A percentile compares a stretch with the other conserved stretches of the same genome.
phyloP scores from a whole-genome alignment of 352 stramenopile species.

The Phytophthora sansomeana region DNA sequence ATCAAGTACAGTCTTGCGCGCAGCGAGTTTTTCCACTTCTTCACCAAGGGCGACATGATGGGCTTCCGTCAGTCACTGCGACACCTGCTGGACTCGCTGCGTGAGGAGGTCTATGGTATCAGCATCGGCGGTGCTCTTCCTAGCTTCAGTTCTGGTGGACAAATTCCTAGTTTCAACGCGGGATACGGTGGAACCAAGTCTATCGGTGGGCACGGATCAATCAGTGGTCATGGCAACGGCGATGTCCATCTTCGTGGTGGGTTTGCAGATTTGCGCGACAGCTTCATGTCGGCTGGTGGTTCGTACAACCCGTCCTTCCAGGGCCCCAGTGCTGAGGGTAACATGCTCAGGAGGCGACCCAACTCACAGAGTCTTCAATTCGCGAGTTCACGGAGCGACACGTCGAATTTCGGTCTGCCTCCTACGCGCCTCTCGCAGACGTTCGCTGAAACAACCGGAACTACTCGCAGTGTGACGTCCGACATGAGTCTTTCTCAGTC shows the following conservation, averaged over 20 bases:
- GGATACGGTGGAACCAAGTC: background rate
- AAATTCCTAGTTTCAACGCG: constrained; percentile 10
- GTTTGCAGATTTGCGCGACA: constrained; percentile 47
- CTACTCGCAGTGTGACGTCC: constrained; percentile 48
- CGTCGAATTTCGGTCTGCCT: constrained; percentile 46
- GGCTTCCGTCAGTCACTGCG: constrained; percentile 73
- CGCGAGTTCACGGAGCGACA: constrained; percentile 41
- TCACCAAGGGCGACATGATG: constrained; percentile 81
- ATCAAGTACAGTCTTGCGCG: constrained; percentile 85
- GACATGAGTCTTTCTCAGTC: constrained; percentile 78
- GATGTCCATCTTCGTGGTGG: constrained; percentile 44
- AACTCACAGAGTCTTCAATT: constrained; percentile 39
- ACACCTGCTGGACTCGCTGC: constrained; percentile 60
- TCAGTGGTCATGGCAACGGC: constrained; percentile 19
- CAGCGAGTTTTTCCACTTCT: constrained; percentile 86
- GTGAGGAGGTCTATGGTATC: constrained; percentile 77
- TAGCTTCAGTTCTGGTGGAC: constrained; percentile 6
- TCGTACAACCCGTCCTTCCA: constrained; percentile 28
- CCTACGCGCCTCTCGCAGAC: constrained; percentile 51
- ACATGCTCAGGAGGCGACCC: constrained; percentile 27
- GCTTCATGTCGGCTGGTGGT: constrained; percentile 41
- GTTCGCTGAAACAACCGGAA: constrained; percentile 43
- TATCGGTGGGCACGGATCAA: constrained; percentile 22
- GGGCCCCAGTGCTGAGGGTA: constrained; percentile 15
- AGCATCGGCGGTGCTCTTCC: constrained; percentile 34